These are phyloP conservation scores for Cercophora scortea DNA, from an alignment of 495 filamentous ascomycete genomes.

Conservation along the genomic window DNA sequence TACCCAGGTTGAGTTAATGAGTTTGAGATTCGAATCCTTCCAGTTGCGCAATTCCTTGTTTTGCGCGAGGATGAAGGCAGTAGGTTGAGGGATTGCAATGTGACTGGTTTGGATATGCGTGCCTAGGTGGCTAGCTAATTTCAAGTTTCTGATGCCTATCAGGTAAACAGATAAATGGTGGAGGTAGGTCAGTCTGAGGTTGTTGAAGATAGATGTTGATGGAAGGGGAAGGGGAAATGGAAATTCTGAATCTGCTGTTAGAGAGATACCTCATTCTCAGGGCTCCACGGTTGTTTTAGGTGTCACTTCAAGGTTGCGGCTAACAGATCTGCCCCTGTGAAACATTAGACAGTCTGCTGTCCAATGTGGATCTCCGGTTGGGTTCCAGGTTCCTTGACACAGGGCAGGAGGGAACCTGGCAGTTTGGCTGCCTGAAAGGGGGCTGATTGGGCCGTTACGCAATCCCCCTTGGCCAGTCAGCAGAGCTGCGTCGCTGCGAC, in stretches of 20 bases:
- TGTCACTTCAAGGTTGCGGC: neutral
- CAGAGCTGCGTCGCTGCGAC: neutral
- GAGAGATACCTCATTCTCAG: neutral
- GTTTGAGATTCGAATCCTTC: no score
- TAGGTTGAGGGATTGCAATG: no score
- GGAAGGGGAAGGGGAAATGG: slow-evolving; percentile 5
- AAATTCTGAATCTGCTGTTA: slow-evolving; percentile 13
- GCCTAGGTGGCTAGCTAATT: no score
- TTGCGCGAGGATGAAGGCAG: no score
- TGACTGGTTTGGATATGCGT: no score
- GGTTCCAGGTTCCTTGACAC: no score
- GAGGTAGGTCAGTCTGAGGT: slow-evolving; percentile 4
- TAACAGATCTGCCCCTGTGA: slow-evolving; percentile 6
- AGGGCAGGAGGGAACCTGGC: neutral
- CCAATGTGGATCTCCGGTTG: neutral
- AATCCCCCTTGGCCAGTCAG: slow-evolving; percentile 16
- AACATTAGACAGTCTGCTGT: neutral
- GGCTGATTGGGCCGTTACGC: slow-evolving; percentile 28
- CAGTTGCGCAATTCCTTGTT: no score
- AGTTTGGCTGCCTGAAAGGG: slow-evolving; percentile 18
- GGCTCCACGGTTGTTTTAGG: neutral
- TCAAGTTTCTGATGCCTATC: no score
- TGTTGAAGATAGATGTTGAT: slow-evolving; percentile 14
- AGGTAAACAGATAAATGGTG: no score
- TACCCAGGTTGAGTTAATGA: no score